Conservation (phyloP, 805 yeast genomes). For the Wickerhamiella hasegawae region DNA sequence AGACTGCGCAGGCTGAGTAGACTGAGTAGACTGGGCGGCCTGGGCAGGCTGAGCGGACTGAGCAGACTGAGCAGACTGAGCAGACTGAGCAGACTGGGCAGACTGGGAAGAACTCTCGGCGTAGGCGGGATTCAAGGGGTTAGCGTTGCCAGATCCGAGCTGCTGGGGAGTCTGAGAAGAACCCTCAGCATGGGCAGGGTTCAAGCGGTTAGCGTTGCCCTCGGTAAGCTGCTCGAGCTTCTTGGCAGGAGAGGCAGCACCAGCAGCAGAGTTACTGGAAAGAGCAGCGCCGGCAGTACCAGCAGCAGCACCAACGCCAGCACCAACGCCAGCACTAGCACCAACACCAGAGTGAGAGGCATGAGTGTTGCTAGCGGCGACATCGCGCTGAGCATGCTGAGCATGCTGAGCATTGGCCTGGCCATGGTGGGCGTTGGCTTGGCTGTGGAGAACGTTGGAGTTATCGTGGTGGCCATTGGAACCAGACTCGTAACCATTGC, state of each 20-base stretch:
- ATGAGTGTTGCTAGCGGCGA: neutral
- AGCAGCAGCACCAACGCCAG: slow-evolving; percentile 1
- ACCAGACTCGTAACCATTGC: neutral
- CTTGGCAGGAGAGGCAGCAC: too few species aligned
- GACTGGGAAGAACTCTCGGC: too few species aligned
- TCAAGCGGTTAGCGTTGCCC: too few species aligned
- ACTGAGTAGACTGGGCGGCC: neutral
- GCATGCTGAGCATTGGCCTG: too few species aligned
- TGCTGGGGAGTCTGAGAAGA: too few species aligned
- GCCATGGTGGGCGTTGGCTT: too few species aligned
- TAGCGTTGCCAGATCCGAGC: too few species aligned
- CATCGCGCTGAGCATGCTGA: too few species aligned
- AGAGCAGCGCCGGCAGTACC: neutral
- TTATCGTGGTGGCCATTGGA: neutral
- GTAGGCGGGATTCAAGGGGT: neutral
- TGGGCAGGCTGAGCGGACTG: neutral
- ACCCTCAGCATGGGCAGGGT: too few species aligned
- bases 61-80: neutral
- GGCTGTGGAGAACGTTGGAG: too few species aligned
- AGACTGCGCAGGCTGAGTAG: neutral
- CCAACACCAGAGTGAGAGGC: neutral
- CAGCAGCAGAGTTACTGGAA: neutral
- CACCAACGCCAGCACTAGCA: neutral
- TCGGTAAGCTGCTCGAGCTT: too few species aligned
- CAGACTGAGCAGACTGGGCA: too few species aligned